Base-by-base conservation (phyloP, 805 yeast species). In the Candida jianshihensis region DNA sequence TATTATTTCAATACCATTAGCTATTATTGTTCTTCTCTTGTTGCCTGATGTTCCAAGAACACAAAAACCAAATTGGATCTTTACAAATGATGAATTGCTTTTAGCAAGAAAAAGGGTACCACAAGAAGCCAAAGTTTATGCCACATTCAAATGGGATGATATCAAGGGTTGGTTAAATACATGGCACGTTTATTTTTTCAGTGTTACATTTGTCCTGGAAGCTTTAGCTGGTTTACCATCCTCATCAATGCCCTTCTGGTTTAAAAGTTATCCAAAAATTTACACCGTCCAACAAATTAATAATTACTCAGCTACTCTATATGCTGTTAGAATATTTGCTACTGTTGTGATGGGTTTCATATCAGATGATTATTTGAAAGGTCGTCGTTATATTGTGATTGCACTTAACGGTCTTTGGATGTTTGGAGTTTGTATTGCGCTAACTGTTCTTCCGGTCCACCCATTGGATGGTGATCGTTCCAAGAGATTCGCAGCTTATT, bases 21-120 rank as follows among this genome's bases (percentile, higher is more conserved):
- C 22, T 1, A 6, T 33, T 9, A 4, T 25, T 8, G 30, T 19
- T 10, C 4, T 26, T 9, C 3, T 22, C 25, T 17, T 28, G 18
- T n/a, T 28, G 13, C 30, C 30, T 14, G 21, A 28, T 53, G 12
- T 63, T 61, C 9, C 38, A 45, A 32, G 44, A 16, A 31, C 19
- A 55, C 32, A 33, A 51, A 10, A 60, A 57, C 36, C 61, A 56
- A 7, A 57, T 53, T 8, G 54, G 54, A 2, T 55, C 51, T 37
- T 29, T 31, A 19, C 15, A 37, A 34, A 33, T 14, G 28, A 36
- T 14, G 38, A 40, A 14, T n/a, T 40, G 6, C 27, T 20, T 7
- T 15, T 31, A 4, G 33, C 34, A 8, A 30, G 35, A 20, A 19
- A 29, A 19, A 29, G 43, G n/a, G 32, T 27, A 9, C 40, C 43